A percentile compares a stretch with the other conserved stretches of the same genome.
Evolutionary conservation across 2,329 filamentous ascomycete species (phyloP).

Genomic region (Sporothrix variecibatus): DNA sequence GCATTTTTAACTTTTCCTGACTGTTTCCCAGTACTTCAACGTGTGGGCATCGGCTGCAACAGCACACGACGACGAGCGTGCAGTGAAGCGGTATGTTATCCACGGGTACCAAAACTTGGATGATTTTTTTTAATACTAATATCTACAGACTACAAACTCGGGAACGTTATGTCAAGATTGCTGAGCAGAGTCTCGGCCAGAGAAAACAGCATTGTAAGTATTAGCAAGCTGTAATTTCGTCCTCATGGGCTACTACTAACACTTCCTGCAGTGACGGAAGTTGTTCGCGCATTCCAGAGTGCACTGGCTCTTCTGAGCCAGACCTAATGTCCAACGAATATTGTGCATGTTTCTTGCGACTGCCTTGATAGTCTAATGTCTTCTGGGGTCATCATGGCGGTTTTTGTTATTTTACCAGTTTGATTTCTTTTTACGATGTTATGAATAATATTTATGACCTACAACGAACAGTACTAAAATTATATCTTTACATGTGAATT

Average conservation of each 20-base stretch:
- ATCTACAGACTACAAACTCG: conserved; percentile 71
- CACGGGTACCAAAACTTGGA: not conserved
- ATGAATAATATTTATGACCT: conserved; percentile 5
- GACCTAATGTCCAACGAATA: not conserved
- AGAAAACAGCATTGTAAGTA: conserved; percentile 79
- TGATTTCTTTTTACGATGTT: not conserved
- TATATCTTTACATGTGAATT: not conserved
- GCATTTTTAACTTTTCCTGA: not conserved
- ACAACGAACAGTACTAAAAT: not conserved
- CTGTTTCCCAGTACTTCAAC: conserved; percentile 62
- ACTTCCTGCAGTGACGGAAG: conserved; percentile 49
- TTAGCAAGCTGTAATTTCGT: not conserved
- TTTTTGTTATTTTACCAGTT: not conserved
- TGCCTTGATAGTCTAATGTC: not conserved
- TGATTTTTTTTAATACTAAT: conserved; percentile 21
- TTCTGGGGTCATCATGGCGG: not conserved
- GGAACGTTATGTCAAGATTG: conserved; percentile 71
- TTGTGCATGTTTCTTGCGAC: not conserved
- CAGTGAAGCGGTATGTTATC: conserved; percentile 69
- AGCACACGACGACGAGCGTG: conserved; percentile 72
- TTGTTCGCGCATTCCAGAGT: conserved; percentile 64
- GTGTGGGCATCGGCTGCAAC: conserved; percentile 75
- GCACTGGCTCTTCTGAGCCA: conserved; percentile 58
- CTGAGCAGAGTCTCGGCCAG: conserved; percentile 69
- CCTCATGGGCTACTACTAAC: conserved; percentile 30